Evolutionary conservation across 768 basidiomycete species (phyloP), one percentile per base, ranked within the genome.

Genomic region (Daedaleopsis nitida): DNA sequence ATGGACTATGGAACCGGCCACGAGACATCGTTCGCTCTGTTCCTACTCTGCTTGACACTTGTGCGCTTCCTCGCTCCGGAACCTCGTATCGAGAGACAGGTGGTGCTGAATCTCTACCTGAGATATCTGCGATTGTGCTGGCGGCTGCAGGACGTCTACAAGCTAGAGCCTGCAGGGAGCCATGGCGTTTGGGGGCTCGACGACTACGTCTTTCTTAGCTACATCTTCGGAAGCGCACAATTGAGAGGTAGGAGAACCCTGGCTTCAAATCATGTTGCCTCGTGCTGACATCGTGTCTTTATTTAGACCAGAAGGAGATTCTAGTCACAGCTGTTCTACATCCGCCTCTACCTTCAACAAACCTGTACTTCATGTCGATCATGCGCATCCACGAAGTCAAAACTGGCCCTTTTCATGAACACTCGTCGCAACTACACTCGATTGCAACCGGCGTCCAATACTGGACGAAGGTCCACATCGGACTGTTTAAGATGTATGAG

Each of bases 181-280:
- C 96, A 98, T 71, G 97, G 97, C 5, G 96, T 98, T 0, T 99
- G 96, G 97, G 97, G 96, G 1, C 76, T 98, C 39, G 96, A 98
- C 69, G 96, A 97, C 72, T 96, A 89, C 56, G 83, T 81, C 54
- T 96, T 96, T 75, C 81, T 98, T 47, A 87, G 90, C 3, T 97
- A 96, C 69, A 82, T 95, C 11, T 94, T 95, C 70, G 96, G 95
- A 11, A 93, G 93, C 64, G 93, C 86, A 2, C 92, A 98, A 75
- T 81, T 98, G 39, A 81, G 88, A 84, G 90, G 92, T 85, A 67
- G 17, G 19, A 23, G 42, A 10, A n/a, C n/a, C n/a, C 17, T 50
- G 19, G 14, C 1, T 48, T 56, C 52, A 34, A 24, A 7, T 17
- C 27, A n/a, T n/a, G 14, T 24, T 39, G 43, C 34, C 24, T 3